phyloP scores from a whole-genome alignment of 1,139 yeast genomes.

The Nakaseomyces bracarensis region DNA sequence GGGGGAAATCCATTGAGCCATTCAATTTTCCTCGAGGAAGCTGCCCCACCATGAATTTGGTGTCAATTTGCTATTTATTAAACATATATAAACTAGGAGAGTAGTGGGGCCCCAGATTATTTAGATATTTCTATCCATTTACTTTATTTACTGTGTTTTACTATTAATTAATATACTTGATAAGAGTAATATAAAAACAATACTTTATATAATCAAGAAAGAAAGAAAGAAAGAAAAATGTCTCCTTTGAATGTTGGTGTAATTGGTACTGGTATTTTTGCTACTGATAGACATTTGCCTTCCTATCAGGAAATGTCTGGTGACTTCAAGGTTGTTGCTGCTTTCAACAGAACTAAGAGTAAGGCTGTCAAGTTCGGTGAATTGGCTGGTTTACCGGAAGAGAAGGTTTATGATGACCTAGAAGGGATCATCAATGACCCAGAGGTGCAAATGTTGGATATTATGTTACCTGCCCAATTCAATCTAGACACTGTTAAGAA shows the following conservation, averaged over 20 bases:
- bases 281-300: slow-evolving; percentile 76
- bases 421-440: slow-evolving; percentile 60
- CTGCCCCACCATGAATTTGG: no score
- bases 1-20: no score
- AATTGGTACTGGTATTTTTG: slow-evolving; percentile 89
- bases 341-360: slow-evolving; percentile 71
- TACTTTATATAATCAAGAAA: neutral
- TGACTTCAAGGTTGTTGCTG: slow-evolving; percentile 45
- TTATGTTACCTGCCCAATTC: slow-evolving; percentile 75
- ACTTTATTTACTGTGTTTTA: no score
- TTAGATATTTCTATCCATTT: no score
- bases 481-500: slow-evolving; percentile 57
- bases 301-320: slow-evolving; percentile 43
- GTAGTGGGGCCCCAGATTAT: no score
- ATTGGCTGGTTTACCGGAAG: slow-evolving; percentile 43
- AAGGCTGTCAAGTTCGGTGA: slow-evolving; percentile 79
- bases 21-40: no score
- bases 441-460: slow-evolving; percentile 67
- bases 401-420: slow-evolving; percentile 53
- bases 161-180: no score
- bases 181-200: no score
- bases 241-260: slow-evolving; percentile 43
- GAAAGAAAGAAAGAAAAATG: neutral
- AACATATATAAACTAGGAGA: no score
- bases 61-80: no score